Conservation (phyloP, 371 early-diverging fungal species). For the Dichotomocladium elegans region DNA sequence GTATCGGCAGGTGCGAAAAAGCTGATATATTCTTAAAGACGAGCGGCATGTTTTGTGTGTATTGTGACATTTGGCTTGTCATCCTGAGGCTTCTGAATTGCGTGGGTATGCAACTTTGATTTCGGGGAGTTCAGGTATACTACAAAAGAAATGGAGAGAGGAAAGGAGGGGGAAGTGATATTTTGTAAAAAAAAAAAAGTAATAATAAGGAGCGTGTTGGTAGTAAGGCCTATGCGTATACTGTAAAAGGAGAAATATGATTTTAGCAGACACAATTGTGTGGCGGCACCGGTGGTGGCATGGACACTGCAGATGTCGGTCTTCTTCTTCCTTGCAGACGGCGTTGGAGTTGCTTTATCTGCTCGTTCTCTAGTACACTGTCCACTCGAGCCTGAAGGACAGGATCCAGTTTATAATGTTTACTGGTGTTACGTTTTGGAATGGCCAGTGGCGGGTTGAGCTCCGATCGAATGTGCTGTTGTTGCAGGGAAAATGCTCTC, state of each 20-base stretch:
- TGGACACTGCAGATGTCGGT: neutral
- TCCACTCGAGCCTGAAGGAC: slow-evolving; percentile 6
- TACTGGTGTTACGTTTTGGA: slow-evolving; percentile 4
- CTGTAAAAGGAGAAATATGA: too few relatives aligned
- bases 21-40: too few relatives aligned
- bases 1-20: too few relatives aligned
- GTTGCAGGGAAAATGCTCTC: neutral
- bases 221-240: too few relatives aligned
- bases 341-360: neutral
- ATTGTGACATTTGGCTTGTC: too few relatives aligned
- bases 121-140: neutral
- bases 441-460: neutral
- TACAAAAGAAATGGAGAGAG: neutral
- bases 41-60: too few relatives aligned
- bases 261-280: neutral
- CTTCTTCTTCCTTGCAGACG: neutral
- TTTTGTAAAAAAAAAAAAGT: neutral
- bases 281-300: neutral
- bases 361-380: neutral
- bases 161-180: neutral
- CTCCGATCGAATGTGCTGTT: neutral
- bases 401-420: slow-evolving; percentile 4
- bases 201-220: neutral
- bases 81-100: too few relatives aligned
- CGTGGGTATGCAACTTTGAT: neutral